Evolutionary conservation across 768 basidiomycete species (phyloP).

Genomic region (Mycena belliarum): DNA sequence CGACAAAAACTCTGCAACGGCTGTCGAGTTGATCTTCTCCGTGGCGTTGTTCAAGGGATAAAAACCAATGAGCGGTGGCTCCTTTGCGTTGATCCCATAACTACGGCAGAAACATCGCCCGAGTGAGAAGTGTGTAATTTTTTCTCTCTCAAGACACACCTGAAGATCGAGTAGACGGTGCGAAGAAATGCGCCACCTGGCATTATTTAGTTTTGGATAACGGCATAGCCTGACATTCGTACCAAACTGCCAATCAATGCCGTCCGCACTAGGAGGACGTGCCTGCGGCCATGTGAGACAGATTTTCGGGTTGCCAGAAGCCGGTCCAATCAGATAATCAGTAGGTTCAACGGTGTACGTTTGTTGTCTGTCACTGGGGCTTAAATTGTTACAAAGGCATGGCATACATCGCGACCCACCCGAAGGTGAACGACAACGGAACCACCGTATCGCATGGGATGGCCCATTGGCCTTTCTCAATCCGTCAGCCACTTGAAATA

Average conservation of each 20-base stretch:
- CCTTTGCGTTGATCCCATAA: conserved; percentile 72
- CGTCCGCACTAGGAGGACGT: conserved; percentile 64
- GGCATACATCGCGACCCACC: conserved; percentile 40
- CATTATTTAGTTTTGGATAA: background rate
- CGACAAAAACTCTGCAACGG: conserved; percentile 55
- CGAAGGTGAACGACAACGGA: conserved; percentile 67
- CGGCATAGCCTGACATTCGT: conserved; percentile 3
- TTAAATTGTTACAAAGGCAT: conserved; percentile 28
- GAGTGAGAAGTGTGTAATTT: background rate
- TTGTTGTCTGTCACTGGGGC: conserved; percentile 13
- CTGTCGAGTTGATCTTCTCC: conserved; percentile 39
- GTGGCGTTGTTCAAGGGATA: conserved; percentile 59
- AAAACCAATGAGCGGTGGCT: conserved; percentile 78
- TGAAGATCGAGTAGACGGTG: conserved; percentile 79
- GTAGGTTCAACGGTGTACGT: conserved; percentile 70
- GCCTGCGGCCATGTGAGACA: conserved; percentile 80
- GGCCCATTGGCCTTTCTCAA: conserved; percentile 69
- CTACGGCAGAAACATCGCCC: conserved; percentile 35
- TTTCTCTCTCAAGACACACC: conserved; percentile 45
- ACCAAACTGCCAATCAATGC: conserved; percentile 86
- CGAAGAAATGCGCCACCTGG: conserved; percentile 66
- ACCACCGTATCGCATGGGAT: conserved; percentile 66
- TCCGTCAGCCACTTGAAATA: background rate
- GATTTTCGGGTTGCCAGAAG: conserved; percentile 59
- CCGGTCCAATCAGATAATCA: conserved; percentile 77